Evolutionary conservation across 257 asterid genomes (phyloP).

Genomic region (Thymus quinquecostatus): DNA sequence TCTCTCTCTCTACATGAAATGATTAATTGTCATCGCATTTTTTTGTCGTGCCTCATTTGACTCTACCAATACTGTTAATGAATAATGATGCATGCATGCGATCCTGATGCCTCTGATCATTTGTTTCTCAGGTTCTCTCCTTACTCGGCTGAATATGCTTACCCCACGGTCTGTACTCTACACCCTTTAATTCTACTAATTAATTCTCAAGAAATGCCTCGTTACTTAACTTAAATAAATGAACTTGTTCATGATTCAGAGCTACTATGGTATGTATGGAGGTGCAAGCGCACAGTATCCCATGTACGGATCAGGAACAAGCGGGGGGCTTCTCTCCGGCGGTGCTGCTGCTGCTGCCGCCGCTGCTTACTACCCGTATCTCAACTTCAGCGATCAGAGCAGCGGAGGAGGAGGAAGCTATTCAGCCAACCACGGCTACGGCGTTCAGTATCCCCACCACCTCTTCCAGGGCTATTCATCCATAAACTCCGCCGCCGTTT

Average conservation of each 20-base stretch:
- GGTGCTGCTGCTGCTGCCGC: constrained; percentile 48
- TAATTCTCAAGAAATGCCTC: neutral
- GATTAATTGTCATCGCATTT: neutral
- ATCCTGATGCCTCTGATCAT: constrained; percentile 26
- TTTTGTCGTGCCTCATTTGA: neutral
- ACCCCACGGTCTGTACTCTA: constrained; percentile 74
- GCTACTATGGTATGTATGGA: constrained; percentile 80
- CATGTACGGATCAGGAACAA: constrained; percentile 64
- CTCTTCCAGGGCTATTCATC: constrained; percentile 62
- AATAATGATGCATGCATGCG: neutral
- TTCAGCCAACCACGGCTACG: constrained; percentile 58
- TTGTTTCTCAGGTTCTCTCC: constrained; percentile 77
- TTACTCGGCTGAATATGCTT: constrained; percentile 55
- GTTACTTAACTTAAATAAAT: neutral
- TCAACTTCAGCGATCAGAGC: constrained; percentile 66
- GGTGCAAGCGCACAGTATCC: constrained; percentile 70
- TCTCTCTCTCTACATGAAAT: neutral
- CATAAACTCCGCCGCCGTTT: constrained; percentile 41
- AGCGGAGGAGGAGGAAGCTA: constrained; percentile 55
- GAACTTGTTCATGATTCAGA: constrained; percentile 28
- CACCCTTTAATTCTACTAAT: constrained; percentile 1
- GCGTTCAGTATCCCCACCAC: constrained; percentile 81
- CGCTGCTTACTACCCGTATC: constrained; percentile 70
- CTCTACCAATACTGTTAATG: neutral
- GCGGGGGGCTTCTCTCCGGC: constrained; percentile 53